These are phyloP conservation scores for Antrodiella citrinella DNA, from an alignment of 768 basidiomycete genomes.

Conservation along the genomic window DNA sequence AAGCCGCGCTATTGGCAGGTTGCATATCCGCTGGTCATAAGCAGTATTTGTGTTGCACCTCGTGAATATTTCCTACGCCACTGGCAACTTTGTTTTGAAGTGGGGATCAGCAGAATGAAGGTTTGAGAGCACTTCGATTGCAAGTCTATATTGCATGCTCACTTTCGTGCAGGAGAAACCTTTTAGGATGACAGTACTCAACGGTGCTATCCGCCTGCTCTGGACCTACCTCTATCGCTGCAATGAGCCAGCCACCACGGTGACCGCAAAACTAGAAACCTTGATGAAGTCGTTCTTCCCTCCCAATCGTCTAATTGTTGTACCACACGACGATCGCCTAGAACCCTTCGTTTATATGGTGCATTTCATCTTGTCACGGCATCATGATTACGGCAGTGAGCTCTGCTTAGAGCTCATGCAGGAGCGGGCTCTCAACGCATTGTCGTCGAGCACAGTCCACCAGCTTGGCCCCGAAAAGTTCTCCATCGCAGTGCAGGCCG, in stretches of 20 bases:
- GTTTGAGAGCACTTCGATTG: conserved; percentile 31
- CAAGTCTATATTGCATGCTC: conserved; percentile 7
- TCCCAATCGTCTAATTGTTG: conserved; percentile 47
- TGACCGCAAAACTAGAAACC: conserved; percentile 70
- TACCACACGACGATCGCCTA: conserved; percentile 65
- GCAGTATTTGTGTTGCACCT: conserved; percentile 80
- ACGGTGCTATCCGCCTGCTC: conserved; percentile 72
- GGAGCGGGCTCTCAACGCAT: conserved; percentile 44
- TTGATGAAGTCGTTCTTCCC: conserved; percentile 78
- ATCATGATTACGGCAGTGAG: conserved; percentile 81
- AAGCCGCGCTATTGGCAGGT: conserved; percentile 88
- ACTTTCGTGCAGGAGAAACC: conserved; percentile 70
- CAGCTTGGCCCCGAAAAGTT: conserved; percentile 64
- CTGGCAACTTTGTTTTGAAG: conserved; percentile 71
- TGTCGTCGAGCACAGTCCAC: conserved; percentile 31
- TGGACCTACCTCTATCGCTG: conserved; percentile 98
- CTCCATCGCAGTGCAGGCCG: conserved; percentile 67
- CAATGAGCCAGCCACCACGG: conserved; percentile 74
- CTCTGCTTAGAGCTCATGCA: conserved; percentile 76
- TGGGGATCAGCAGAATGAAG: conserved; percentile 71
- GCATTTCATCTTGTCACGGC: conserved; percentile 77
- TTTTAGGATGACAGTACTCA: conserved; percentile 62
- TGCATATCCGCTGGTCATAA: conserved; percentile 79
- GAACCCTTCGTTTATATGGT: conserved; percentile 72
- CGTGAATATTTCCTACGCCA: conserved; percentile 77